Evolutionary conservation across 106 monocot genomes (phyloP).

Genomic region (Dioscorea alata): DNA sequence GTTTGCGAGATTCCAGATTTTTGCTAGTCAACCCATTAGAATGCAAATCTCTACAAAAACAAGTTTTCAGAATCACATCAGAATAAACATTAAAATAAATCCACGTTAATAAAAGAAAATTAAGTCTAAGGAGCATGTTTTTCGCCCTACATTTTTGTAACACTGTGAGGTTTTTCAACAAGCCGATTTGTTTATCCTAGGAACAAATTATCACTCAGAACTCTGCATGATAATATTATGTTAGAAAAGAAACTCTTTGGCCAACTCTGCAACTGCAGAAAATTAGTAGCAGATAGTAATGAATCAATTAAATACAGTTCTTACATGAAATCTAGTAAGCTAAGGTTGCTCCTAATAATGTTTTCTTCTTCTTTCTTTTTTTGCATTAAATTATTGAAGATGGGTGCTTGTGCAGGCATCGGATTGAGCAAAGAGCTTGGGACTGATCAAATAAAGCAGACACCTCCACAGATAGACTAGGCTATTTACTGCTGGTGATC

Average conservation of each 20-base stretch:
- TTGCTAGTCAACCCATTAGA: constrained; percentile 75
- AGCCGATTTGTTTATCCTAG: constrained; percentile 61
- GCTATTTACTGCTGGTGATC: too few relatives aligned
- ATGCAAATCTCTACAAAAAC: constrained; percentile 54
- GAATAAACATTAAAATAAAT: not conserved
- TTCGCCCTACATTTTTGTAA: constrained; percentile 57
- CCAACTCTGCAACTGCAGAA: not conserved
- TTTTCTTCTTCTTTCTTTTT: too few relatives aligned
- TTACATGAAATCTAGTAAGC: constrained; percentile 50
- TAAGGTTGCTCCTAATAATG: too few relatives aligned
- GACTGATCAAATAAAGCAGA: too few relatives aligned
- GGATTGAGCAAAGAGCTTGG: too few relatives aligned
- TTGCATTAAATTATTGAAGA: too few relatives aligned
- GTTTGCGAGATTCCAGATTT: constrained; percentile 53
- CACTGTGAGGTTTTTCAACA: constrained; percentile 31
- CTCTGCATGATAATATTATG: constrained; percentile 20
- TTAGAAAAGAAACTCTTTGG: not conserved
- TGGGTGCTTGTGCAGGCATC: too few relatives aligned
- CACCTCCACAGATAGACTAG: too few relatives aligned
- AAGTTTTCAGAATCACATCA: not conserved
- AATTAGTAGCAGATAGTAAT: not conserved
- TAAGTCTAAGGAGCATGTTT: not conserved
- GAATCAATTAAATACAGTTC: constrained; percentile 45
- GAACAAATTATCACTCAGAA: constrained; percentile 50
- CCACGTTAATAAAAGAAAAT: not conserved